phyloP scores from a whole-genome alignment of 2,329 filamentous ascomycete genomes.

The Parastagonospora avenae region DNA sequence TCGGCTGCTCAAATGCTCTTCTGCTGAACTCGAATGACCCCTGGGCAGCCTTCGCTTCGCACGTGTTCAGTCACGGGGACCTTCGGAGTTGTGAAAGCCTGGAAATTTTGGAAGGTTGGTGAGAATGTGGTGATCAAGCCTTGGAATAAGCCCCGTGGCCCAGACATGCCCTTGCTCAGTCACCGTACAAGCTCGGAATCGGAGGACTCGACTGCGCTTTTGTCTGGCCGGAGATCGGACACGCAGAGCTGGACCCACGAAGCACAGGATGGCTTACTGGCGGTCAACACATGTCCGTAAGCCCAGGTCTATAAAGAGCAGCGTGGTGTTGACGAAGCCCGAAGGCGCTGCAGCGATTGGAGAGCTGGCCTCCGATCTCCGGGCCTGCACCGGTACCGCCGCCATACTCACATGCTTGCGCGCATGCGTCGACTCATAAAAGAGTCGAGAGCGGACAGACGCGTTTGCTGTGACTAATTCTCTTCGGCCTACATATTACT shows the following conservation, averaged over 20 bases:
- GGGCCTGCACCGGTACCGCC: not conserved
- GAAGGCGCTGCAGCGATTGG: not conserved
- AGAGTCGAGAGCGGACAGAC: conserved; percentile 7
- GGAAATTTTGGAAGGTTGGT: not conserved
- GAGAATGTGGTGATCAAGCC: not conserved
- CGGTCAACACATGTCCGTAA: too few species aligned
- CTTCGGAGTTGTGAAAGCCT: not conserved
- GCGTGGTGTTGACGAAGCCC: not conserved
- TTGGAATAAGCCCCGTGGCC: not conserved
- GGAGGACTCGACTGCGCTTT: too few species aligned
- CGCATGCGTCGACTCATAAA: conserved; percentile 36
- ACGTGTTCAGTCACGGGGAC: not conserved
- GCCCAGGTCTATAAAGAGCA: too few species aligned
- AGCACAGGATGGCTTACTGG: too few species aligned
- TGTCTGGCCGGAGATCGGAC: too few species aligned
- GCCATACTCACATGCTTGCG: not conserved
- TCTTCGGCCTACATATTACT: not conserved
- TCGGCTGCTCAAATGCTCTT: too few species aligned
- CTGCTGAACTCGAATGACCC: not conserved
- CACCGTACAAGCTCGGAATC: not conserved
- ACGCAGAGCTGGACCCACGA: too few species aligned
- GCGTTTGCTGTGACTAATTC: not conserved
- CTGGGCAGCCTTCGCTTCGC: not conserved
- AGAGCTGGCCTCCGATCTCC: not conserved
- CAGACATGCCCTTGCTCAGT: not conserved